These are phyloP conservation scores for Aspergillus novoparasiticus DNA, from an alignment of 2,329 filamentous ascomycete genomes.

Conservation along the genomic window DNA sequence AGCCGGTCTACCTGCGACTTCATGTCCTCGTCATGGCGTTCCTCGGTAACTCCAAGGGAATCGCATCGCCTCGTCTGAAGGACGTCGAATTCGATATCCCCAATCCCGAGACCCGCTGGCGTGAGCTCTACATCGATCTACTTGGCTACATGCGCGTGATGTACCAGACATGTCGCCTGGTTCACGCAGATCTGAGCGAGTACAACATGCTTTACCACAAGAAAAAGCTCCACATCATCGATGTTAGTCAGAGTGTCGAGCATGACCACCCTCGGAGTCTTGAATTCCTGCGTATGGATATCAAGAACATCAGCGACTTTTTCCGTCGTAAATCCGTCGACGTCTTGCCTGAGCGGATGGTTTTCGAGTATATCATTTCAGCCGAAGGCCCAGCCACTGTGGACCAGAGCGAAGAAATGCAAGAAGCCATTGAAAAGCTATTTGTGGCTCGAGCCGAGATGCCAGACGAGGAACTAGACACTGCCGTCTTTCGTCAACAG, in stretches of 20 bases:
- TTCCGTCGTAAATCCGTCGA: conserved; percentile 86
- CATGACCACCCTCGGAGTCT: conserved; percentile 90
- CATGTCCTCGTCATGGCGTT: conserved; percentile 96
- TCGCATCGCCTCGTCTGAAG: conserved; percentile 83
- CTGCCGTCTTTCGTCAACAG: conserved; percentile 91
- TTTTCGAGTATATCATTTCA: conserved; percentile 80
- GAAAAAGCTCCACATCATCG: conserved; percentile 84
- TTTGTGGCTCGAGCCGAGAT: conserved; percentile 59
- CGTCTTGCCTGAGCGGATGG: conserved; percentile 72
- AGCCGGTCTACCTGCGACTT: conserved; percentile 85
- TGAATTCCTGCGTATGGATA: conserved; percentile 96
- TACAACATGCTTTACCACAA: conserved; percentile 96
- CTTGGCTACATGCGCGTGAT: conserved; percentile 87
- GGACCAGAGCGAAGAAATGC: conserved; percentile 57
- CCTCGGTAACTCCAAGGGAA: conserved; percentile 82
- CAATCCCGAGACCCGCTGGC: conserved; percentile 73
- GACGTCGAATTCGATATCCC: conserved; percentile 76
- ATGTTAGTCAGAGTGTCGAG: conserved; percentile 96
- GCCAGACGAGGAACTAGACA: conserved; percentile 68
- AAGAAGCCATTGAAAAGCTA: conserved; percentile 65
- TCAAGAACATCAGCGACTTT: conserved; percentile 95
- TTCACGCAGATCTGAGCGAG: conserved; percentile 96
- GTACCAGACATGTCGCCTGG: conserved; percentile 88
- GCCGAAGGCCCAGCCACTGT: conserved; percentile 51
- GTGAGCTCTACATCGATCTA: conserved; percentile 76